phyloP scores from a whole-genome alignment of 495 filamentous ascomycete genomes.

The Terfezia claveryi region DNA sequence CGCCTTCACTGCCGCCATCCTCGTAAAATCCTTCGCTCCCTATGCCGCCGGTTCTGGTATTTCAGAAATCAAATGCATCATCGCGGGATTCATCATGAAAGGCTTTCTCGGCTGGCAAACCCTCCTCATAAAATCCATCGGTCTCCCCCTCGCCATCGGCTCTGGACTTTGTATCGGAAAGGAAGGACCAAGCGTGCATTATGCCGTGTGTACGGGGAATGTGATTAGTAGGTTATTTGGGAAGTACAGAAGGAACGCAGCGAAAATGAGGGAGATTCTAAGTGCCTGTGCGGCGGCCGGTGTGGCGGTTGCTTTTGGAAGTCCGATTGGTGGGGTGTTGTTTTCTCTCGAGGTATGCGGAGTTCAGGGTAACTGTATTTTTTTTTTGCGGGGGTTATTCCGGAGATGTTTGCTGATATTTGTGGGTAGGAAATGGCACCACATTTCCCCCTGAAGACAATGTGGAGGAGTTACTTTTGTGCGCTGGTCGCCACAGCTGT shows the following conservation, averaged over 20 bases:
- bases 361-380: slow-evolving; percentile 7
- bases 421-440: slow-evolving; percentile 66
- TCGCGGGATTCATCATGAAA: slow-evolving; percentile 99
- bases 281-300: slow-evolving; percentile 88
- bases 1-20: slow-evolving; percentile 54
- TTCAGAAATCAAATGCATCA: slow-evolving; percentile 98
- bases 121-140: slow-evolving; percentile 79
- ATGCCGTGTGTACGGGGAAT: slow-evolving; percentile 92
- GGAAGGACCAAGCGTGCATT: slow-evolving; percentile 94
- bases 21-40: slow-evolving; percentile 85
- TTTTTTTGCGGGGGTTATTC: neutral
- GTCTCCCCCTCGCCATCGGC: slow-evolving; percentile 75
- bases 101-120: slow-evolving; percentile 89
- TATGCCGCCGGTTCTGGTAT: slow-evolving; percentile 96
- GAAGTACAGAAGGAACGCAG: slow-evolving; percentile 82
- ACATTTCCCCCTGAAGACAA: slow-evolving; percentile 88
- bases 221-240: slow-evolving; percentile 84
- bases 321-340: slow-evolving; percentile 86
- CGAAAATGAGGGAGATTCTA: slow-evolving; percentile 85
- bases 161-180: slow-evolving; percentile 93
- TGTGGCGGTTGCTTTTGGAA: slow-evolving; percentile 90
- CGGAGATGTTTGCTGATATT: neutral
- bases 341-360: slow-evolving; percentile 64
- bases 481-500: slow-evolving; percentile 89
- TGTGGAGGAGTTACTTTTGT: slow-evolving; percentile 97